Evolutionary conservation across 768 basidiomycete species (phyloP), one percentile per base, ranked within the genome.

Genomic region (Aureoboletus auriporus): DNA sequence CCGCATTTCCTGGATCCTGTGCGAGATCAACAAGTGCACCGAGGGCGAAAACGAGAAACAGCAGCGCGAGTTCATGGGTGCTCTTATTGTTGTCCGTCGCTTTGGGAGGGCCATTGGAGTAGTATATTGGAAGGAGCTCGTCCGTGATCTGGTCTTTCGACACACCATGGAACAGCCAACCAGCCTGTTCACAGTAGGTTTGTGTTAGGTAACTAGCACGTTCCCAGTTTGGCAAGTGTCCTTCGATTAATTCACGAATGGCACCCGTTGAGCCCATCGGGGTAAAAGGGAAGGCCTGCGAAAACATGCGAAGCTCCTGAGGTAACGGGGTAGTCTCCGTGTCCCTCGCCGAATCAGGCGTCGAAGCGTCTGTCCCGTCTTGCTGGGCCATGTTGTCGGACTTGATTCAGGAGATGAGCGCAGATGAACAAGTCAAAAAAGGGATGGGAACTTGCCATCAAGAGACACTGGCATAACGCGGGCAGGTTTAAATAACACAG

Each of bases 231-330:
- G 84, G 85, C 7, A 86, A 73, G 53, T 82, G 75, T 4, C 67
- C 62, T 46, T 75, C 72, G 38, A 86, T 73, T 37, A 82, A 59
- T 35, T 71, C 70, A 45, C 76, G 75, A 29, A 80, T 72, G 27
- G 72, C 71, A 8, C 63, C 54, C 2, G 75, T 58, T 5, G 74
- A 63, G 16, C 80, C 82, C 54, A 79, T 64, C 16, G 83, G 83
- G 0, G 80, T 82, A 60, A 86, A 80, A 0, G 83, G 84, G 60
- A 86, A 86, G 17, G 76, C 67, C 35, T 72, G 74, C 5, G 83
- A 80, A 62, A 85, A 83, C 53, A 75, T 71, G 13, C 71, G 60
- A 38, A 68, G 49, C 30, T 63, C 67, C 41, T 63, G 67, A 8
- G 64, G 59, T 8, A 68, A 50, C 9, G 62, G 54, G 7, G 70